Percentiles rank a stretch among this genome's conserved stretches.
Evolutionary conservation across 169 alveolate species (phyloP).

Genomic region (Cryptosporidium felis): DNA sequence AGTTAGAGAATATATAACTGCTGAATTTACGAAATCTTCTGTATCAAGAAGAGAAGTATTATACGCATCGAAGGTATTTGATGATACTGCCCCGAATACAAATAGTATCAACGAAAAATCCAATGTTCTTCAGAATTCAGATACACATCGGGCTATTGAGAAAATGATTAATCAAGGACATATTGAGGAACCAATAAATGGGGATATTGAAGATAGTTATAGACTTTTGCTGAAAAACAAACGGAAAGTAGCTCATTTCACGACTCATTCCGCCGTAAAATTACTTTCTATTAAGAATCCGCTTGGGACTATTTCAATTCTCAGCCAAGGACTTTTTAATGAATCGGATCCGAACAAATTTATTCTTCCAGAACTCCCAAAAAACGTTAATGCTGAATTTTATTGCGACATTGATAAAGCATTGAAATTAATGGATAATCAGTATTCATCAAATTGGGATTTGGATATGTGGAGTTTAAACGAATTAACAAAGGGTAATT

Average conservation of each 20-base stretch:
- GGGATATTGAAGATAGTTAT: slow-evolving; percentile 18
- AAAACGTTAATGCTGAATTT: background rate
- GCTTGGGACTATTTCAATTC: slow-evolving; percentile 17
- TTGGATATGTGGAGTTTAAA: slow-evolving; percentile 64
- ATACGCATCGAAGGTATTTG: slow-evolving; percentile 48
- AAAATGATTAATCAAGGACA: slow-evolving; percentile 24
- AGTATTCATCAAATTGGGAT: slow-evolving; percentile 59
- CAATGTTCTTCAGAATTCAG: background rate
- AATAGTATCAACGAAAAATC: background rate
- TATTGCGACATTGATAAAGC: slow-evolving; percentile 41
- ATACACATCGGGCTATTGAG: background rate
- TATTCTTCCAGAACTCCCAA: slow-evolving; percentile 41
- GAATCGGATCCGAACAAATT: slow-evolving; percentile 24
- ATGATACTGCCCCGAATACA: background rate
- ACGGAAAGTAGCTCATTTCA: slow-evolving; percentile 57
- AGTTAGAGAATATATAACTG: slow-evolving; percentile 65
- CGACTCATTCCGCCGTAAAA: slow-evolving; percentile 24
- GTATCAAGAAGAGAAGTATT: slow-evolving; percentile 65
- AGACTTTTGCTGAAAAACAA: slow-evolving; percentile 33
- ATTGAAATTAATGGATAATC: slow-evolving; percentile 29
- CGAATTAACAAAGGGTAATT: slow-evolving; percentile 43
- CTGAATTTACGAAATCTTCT: slow-evolving; percentile 66
- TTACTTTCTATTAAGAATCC: slow-evolving; percentile 36
- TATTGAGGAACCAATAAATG: slow-evolving; percentile 16
- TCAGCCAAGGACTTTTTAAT: background rate